Conservation (phyloP, 2,329 filamentous ascomycete species). For the Fusarium subtropicale region DNA sequence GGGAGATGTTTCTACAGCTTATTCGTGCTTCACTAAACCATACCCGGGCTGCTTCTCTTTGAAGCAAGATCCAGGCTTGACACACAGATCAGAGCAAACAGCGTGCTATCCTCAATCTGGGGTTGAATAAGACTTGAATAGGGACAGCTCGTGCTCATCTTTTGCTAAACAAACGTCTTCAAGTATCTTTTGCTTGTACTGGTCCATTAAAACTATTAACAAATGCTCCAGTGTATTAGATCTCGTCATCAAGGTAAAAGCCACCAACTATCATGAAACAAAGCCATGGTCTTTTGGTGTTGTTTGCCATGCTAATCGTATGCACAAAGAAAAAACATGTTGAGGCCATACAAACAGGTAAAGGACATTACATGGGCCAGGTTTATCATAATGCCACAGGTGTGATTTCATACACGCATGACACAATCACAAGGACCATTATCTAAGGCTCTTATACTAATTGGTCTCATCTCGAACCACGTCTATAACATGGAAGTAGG, state of each 20-base stretch:
- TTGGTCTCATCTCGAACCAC: not conserved
- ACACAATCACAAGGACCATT: not conserved
- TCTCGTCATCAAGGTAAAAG: not conserved
- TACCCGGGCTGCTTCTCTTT: not conserved
- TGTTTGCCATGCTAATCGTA: not conserved
- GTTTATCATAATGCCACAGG: not conserved
- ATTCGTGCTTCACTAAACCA: not conserved
- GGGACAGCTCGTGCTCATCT: not conserved
- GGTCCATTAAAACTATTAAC: not conserved
- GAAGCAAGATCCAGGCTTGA: not conserved
- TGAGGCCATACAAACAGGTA: not conserved
- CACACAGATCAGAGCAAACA: not conserved
- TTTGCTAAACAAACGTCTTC: not conserved
- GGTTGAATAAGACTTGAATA: constrained; percentile 24
- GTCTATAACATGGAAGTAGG: not conserved
- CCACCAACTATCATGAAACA: not conserved
- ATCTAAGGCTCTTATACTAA: not conserved
- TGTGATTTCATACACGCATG: not conserved
- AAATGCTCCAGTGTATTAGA: not conserved
- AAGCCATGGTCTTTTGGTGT: not conserved
- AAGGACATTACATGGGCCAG: not conserved
- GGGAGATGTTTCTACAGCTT: not conserved
- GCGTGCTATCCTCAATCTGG: constrained; percentile 7
- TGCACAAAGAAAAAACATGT: not conserved
- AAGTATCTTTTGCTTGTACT: not conserved